Evolutionary conservation across 1,284 basidiomycete species (phyloP).

Genomic region (Melanopsichium pennsylvanicum): DNA sequence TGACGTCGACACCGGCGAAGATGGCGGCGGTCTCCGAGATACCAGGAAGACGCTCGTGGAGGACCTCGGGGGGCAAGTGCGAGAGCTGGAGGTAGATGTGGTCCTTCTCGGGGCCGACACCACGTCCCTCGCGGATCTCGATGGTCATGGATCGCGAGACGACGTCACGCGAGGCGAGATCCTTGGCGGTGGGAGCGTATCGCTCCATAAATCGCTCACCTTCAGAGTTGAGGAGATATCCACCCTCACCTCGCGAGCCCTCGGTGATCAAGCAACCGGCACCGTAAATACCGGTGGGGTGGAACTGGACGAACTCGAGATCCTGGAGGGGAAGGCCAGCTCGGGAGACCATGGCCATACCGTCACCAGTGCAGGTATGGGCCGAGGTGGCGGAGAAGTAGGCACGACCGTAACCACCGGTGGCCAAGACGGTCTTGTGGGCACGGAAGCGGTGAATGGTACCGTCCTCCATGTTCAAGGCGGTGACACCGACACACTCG

Average conservation of each 20-base stretch:
- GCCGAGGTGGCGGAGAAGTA: constrained; percentile 99
- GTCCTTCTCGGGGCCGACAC: constrained; percentile 98
- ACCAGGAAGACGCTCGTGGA: constrained; percentile 97
- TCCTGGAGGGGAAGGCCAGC: constrained; percentile 97
- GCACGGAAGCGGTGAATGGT: constrained; percentile 97
- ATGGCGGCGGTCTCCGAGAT: constrained; percentile 99
- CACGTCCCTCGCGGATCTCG: constrained; percentile 98
- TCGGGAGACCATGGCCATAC: constrained; percentile 97
- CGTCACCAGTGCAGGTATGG: constrained; percentile 98
- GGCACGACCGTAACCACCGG: constrained; percentile 96
- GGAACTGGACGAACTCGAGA: constrained; percentile 99
- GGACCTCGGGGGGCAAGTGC: constrained; percentile 92
- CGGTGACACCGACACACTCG: constrained; percentile 98
- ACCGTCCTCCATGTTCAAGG: constrained; percentile 99
- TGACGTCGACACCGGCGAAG: constrained; percentile 98
- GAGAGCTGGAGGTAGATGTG: constrained; percentile 97
- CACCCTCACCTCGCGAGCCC: constrained; percentile 98
- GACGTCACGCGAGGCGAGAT: constrained; percentile 98
- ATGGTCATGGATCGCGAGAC: constrained; percentile 99
- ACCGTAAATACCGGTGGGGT: constrained; percentile 99
- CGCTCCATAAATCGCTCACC: constrained; percentile 99
- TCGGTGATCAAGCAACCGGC: constrained; percentile 99
- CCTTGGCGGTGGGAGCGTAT: constrained; percentile 97
- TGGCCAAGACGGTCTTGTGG: constrained; percentile 98
- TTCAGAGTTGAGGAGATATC: constrained; percentile 97